These are phyloP conservation scores for Linderina pennispora DNA, from an alignment of 192 early-diverging fungal genomes.

Conservation along the genomic window DNA sequence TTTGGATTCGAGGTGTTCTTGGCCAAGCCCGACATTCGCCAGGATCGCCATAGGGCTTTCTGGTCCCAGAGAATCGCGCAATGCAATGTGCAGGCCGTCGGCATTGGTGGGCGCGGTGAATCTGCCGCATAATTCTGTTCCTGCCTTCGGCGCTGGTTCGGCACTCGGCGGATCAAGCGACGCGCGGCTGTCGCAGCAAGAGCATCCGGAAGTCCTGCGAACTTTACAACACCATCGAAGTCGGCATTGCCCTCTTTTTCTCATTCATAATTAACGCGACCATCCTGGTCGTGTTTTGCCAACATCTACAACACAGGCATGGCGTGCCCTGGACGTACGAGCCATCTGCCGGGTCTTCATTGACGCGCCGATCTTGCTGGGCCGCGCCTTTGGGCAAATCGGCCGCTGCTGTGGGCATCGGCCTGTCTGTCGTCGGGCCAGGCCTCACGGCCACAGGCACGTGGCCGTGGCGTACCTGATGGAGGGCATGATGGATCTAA, in stretches of 20 bases:
- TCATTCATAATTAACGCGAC: slow-evolving; percentile 65
- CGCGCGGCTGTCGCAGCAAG: slow-evolving; percentile 22
- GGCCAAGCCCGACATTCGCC: slow-evolving; percentile 44
- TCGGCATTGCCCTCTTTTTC: slow-evolving; percentile 53
- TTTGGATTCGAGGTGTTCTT: slow-evolving; percentile 64
- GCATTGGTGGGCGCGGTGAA: slow-evolving; percentile 62
- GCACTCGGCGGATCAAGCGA: slow-evolving; percentile 46
- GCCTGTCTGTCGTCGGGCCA: slow-evolving; percentile 74
- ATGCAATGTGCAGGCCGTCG: slow-evolving; percentile 59
- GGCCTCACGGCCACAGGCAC: slow-evolving; percentile 85
- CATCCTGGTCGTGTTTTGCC: slow-evolving; percentile 63
- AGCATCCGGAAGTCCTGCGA: slow-evolving; percentile 64
- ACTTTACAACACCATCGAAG: slow-evolving; percentile 60
- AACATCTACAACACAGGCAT: slow-evolving; percentile 28
- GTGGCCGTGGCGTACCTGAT: slow-evolving; percentile 86
- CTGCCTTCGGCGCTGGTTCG: slow-evolving; percentile 78
- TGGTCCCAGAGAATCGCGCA: slow-evolving; percentile 53
- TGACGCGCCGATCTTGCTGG: slow-evolving; percentile 49
- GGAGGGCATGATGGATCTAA: slow-evolving; percentile 70
- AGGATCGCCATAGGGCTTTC: slow-evolving; percentile 49
- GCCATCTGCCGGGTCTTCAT: too few relatives aligned
- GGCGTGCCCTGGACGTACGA: too few relatives aligned
- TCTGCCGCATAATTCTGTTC: slow-evolving; percentile 91
- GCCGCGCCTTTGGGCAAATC: slow-evolving; percentile 50
- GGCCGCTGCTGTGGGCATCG: slow-evolving; percentile 74